Evolutionary conservation across 495 filamentous ascomycete species (phyloP), one percentile per base, ranked within the genome.

Genomic region (Glarea lozoyensis): DNA sequence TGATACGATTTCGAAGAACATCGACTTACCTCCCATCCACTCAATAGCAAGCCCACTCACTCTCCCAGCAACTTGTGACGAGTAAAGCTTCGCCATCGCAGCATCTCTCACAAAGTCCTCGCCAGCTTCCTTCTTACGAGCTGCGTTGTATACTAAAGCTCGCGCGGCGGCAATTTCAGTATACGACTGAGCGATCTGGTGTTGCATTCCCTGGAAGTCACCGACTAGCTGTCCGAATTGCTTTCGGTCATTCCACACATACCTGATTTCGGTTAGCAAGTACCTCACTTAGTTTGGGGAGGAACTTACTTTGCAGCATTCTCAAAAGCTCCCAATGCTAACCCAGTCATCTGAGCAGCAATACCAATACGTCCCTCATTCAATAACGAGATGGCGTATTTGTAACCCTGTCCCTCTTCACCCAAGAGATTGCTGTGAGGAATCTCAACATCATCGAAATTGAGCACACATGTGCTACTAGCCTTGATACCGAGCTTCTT

Each of bases 351-450:
- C 63, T 99, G 92, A 17, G 92, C 92, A 1, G 88, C 92, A 57
- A 99, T 99, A 48, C 92, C 92, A 46, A 99, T 97, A 39, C 92
- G 80, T 18, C 92, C 92, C 65, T 99, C 92, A 64, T 99, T 99
- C 57, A 99, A 65, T n/a, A 96, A 68, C 17, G 79, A 78, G 56
- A 99, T 99, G 49, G 92, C 92, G 58, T 94, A 94, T 67, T 97
- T 97, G 71, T 99, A 99, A 1, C 92, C 92, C 50, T 96, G 74
- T 38, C 90, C 90, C 55, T 85, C 76, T 57, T 86, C 70, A 38
- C 92, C 92, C 5, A 99, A 73, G 5, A 99, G 63, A 62, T 95
- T 90, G 57, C 81, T 83, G 60, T 79, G 79, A 21, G 78, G 90
- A 13, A 99, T 76, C 56, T 92, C 79, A 18, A 97, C 90, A 56